Evolutionary conservation across 1,284 basidiomycete genomes (phyloP).

Genomic region (Sparassis latifolia): DNA sequence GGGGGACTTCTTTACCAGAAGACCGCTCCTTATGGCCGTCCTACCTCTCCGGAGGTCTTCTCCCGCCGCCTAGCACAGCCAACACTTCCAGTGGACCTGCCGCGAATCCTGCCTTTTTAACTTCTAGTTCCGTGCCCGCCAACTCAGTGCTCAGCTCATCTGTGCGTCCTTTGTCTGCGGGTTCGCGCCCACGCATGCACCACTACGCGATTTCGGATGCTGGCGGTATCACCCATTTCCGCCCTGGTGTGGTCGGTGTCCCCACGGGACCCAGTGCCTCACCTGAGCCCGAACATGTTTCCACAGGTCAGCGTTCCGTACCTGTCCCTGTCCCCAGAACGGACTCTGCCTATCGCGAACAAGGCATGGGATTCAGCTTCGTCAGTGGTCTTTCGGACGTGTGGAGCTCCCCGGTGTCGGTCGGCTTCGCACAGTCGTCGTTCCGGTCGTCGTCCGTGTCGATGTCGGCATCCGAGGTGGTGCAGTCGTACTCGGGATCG

Average conservation of each 20-base stretch:
- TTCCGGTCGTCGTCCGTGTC: constrained; percentile 20
- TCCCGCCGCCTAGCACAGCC: constrained; percentile 46
- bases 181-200: constrained; percentile 51
- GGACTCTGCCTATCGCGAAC: constrained; percentile 14
- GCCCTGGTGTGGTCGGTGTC: constrained; percentile 53
- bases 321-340: constrained; percentile 17
- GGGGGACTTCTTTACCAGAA: constrained; percentile 80
- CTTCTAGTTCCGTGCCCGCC: constrained; percentile 39
- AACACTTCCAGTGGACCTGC: constrained; percentile 18
- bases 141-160: constrained; percentile 17
- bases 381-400: constrained; percentile 19
- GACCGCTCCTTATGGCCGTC: constrained; percentile 86
- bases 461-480: constrained; percentile 17
- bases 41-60: constrained; percentile 63
- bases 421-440: constrained; percentile 22
- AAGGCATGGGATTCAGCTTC: constrained; percentile 16
- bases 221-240: constrained; percentile 43
- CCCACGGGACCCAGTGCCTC: constrained; percentile 22
- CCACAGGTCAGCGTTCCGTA: constrained; percentile 9
- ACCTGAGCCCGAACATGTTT: constrained; percentile 8
- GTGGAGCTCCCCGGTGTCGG: constrained; percentile 22
- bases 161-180: constrained; percentile 29
- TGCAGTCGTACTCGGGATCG: constrained; percentile 22
- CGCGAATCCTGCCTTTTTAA: constrained; percentile 20
- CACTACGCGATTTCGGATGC: constrained; percentile 47